Percentiles rank a stretch among this genome's conserved stretches.
Conservation (phyloP, 345 rosid genomes). For the Schrenkiella parvula region DNA sequence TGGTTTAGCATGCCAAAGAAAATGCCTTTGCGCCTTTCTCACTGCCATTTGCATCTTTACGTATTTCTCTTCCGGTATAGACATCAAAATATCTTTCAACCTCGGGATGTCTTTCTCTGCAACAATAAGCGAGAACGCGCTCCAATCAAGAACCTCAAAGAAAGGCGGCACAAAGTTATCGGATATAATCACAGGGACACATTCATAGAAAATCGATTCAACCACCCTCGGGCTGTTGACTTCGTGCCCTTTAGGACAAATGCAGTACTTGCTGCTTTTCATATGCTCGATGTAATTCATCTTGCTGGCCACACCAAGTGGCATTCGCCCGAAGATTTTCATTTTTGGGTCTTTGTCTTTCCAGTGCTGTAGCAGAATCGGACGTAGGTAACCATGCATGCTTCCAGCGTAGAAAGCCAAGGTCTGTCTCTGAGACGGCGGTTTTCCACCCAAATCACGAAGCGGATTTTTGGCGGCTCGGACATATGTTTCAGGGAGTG, state of each 20-base stretch:
- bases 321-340: conserved; percentile 82
- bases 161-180: conserved; percentile 92
- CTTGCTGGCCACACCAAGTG: conserved; percentile 86
- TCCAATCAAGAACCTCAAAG: conserved; percentile 84
- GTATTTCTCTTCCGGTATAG: conserved; percentile 68
- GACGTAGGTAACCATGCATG: conserved; percentile 78
- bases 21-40: conserved; percentile 71
- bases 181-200: conserved; percentile 82
- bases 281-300: conserved; percentile 85
- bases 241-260: conserved; percentile 88
- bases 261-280: conserved; percentile 92
- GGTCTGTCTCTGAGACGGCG: conserved; percentile 54
- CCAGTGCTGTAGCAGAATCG: conserved; percentile 69
- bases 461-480: conserved; percentile 91
- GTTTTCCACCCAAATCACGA: conserved; percentile 86
- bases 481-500: conserved; percentile 92
- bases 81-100: conserved; percentile 52
- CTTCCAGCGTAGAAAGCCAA: conserved; percentile 94
- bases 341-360: conserved; percentile 78
- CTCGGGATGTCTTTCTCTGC: conserved; percentile 84
- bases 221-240: conserved; percentile 97
- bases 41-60: conserved; percentile 68
- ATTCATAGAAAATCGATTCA: conserved; percentile 83
- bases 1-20: conserved; percentile 86
- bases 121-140: conserved; percentile 59